Base-by-base conservation (phyloP, 2,329 filamentous ascomycete species). In the Epicoccum nigrum region DNA sequence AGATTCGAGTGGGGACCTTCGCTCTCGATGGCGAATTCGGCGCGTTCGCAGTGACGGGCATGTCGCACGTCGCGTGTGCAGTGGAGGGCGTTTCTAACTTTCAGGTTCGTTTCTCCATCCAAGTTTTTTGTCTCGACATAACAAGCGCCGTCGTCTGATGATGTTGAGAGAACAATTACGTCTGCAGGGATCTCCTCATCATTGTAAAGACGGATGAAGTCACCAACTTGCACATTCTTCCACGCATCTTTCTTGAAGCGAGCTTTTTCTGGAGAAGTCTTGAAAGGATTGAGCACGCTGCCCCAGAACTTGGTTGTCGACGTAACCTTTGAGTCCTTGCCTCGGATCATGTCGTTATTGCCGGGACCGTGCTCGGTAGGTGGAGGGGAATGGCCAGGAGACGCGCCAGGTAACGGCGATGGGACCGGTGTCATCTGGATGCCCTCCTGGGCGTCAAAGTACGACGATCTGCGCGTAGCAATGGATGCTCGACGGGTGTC, bases 51-150 rank as follows among this genome's bases (percentile, higher is more conserved):
- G 69, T 99, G 92, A 51, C 88, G 85, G 12, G 94, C 94, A 72
- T 97, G 92, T 69, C 87, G 90, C 54, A 99, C 82, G 38, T 85
- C 80, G 45, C 89, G 86, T 11, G 92, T 90, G 67, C 90, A 94
- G 58, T 93, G 89, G 33, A 99, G 81, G 16, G 94, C 91, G 67
- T 93, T 90, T 52, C 94, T 88, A 55, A 97, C 92, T 75, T 99
- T 99, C 56, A 99, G 78, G 66, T 99, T 99, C 2, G 94, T 99
- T 76, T 99, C 94, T 42, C 94, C 94, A 67, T 99, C 94, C 78
- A 99, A 73, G 70, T 96, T 97, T 79, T 97, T 99, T 2, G 94
- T 99, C 75, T 99, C 94, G 17, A 99, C 89, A 65, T 97, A 99
- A 74, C 94, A 99, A 30, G 90, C 90, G 42, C 94, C 94, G 64